These are phyloP conservation scores for Platanthera zijinensis DNA, from an alignment of 106 monocot genomes.

Conservation along the genomic window DNA sequence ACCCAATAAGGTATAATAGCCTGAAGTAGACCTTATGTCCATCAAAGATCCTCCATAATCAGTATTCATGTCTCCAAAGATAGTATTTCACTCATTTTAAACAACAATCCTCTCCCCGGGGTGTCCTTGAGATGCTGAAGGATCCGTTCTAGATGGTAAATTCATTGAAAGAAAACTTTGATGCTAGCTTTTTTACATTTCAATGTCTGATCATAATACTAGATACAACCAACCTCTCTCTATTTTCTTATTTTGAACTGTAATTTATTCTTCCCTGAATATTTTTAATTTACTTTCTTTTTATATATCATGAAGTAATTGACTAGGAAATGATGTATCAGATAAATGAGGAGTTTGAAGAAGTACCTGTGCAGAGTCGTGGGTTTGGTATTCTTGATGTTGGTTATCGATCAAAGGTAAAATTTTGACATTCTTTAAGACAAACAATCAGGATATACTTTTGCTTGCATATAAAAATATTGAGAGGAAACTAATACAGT, in stretches of 20 bases:
- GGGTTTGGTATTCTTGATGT: slow-evolving; percentile 90
- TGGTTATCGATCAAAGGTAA: slow-evolving; percentile 77
- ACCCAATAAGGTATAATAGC: too few species aligned
- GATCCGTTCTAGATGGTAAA: too few species aligned
- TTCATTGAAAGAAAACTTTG: not conserved
- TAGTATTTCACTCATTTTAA: too few species aligned
- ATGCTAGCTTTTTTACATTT: not conserved
- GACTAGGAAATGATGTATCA: slow-evolving; percentile 14
- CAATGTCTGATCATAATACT: not conserved
- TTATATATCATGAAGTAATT: not conserved
- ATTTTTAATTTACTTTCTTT: not conserved
- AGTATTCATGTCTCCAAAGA: too few species aligned
- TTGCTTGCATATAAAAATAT: not conserved
- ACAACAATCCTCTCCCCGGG: too few species aligned
- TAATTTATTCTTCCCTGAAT: not conserved
- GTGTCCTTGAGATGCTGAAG: too few species aligned
- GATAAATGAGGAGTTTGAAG: slow-evolving; percentile 83
- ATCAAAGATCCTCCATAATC: too few species aligned
- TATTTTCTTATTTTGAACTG: too few species aligned
- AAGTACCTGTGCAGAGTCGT: slow-evolving; percentile 84
- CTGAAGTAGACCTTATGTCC: too few species aligned
- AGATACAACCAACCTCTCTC: not conserved
- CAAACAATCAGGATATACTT: not conserved
- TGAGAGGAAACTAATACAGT: not conserved
- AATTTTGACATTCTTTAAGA: not conserved